A percentile compares a stretch with the other conserved stretches of the same genome.
Conservation (phyloP, 345 rosid genomes). For the Durio zibethinus region DNA sequence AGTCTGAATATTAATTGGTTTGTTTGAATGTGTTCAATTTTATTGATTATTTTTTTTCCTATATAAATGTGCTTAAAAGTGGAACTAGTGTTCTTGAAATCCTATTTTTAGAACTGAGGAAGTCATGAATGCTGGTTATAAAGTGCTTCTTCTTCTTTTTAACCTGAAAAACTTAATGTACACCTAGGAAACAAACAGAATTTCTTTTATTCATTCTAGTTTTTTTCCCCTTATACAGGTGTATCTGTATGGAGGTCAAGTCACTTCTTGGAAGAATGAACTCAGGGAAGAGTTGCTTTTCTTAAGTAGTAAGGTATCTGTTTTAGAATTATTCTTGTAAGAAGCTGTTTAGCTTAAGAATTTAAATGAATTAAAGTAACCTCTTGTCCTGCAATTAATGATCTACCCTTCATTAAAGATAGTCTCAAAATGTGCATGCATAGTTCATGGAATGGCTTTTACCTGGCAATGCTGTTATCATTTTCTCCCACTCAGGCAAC, state of each 20-base stretch:
- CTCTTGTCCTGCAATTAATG: background rate
- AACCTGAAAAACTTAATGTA: background rate
- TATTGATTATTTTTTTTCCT: background rate
- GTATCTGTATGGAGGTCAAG: conserved; percentile 77
- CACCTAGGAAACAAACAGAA: background rate
- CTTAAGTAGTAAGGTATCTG: conserved; percentile 67
- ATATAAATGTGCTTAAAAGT: background rate
- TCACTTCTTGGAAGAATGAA: conserved; percentile 85
- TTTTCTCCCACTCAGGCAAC: background rate
- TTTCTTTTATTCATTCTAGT: background rate
- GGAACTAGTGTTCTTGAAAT: background rate
- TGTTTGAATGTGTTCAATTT: background rate
- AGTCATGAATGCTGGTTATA: background rate
- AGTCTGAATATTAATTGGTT: background rate
- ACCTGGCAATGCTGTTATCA: background rate
- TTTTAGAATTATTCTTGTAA: background rate
- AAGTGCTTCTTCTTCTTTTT: background rate
- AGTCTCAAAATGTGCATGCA: background rate
- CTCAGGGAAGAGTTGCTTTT: conserved; percentile 76
- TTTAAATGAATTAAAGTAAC: background rate
- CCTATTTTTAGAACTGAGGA: background rate
- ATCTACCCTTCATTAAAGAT: background rate
- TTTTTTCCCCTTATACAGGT: conserved; percentile 37
- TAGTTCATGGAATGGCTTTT: background rate
- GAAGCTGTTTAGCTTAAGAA: background rate